These are phyloP conservation scores for Microdochium paspali DNA, from an alignment of 2,329 filamentous ascomycete species.

Conservation along the genomic window DNA sequence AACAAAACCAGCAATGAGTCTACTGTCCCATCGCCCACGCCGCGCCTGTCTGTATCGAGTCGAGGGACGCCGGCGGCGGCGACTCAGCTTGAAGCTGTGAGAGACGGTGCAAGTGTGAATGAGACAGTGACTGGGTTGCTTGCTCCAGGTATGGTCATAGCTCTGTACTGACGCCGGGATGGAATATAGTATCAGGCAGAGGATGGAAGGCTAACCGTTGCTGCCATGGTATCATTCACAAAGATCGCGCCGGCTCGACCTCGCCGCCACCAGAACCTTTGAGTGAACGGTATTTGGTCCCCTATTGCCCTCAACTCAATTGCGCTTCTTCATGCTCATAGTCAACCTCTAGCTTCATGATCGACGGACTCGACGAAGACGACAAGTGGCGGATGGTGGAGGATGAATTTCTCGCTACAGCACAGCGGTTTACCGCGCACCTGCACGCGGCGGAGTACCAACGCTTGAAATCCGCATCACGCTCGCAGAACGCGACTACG, in stretches of 20 bases:
- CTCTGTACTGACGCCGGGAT: too few species aligned
- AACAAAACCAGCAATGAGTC: too few species aligned
- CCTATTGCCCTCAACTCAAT: not conserved
- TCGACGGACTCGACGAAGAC: conserved; percentile 53
- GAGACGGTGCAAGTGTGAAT: conserved; percentile 2
- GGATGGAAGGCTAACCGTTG: too few species aligned
- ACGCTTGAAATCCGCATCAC: conserved; percentile 50
- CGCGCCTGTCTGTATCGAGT: too few species aligned
- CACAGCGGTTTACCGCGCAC: conserved; percentile 62
- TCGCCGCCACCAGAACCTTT: conserved; percentile 42
- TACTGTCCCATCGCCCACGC: too few species aligned
- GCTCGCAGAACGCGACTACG: conserved; percentile 40
- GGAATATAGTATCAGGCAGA: too few species aligned
- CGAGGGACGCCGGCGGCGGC: not conserved
- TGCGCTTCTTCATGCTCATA: too few species aligned
- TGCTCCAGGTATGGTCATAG: conserved; percentile 5
- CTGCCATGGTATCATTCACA: too few species aligned
- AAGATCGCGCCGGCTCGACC: conserved; percentile 32
- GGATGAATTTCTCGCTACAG: conserved; percentile 63
- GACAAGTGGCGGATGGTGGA: conserved; percentile 76
- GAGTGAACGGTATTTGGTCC: conserved; percentile 30
- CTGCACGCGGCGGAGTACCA: conserved; percentile 72
- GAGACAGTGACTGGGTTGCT: conserved; percentile 4
- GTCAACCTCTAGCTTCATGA: conserved; percentile 47
- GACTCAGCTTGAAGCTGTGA: conserved; percentile 2